Evolutionary conservation across 495 filamentous ascomycete genomes (phyloP).

Genomic region (Thermothielavioides terrestris): DNA sequence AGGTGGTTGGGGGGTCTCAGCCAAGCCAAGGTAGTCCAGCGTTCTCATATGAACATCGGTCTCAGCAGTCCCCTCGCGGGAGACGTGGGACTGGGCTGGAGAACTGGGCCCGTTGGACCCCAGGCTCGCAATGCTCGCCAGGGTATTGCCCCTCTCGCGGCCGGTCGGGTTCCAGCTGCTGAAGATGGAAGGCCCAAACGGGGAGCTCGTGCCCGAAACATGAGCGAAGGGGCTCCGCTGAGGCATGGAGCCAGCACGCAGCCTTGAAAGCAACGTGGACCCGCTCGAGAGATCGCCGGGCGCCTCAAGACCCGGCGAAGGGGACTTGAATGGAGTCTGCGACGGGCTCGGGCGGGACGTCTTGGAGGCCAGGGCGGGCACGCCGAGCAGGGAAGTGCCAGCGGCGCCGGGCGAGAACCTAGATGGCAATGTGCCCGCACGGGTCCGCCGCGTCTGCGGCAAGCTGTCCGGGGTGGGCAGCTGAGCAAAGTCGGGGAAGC

Average conservation of each 20-base stretch:
- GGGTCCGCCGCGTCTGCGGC: constrained; percentile 57
- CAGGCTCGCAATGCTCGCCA: constrained; percentile 67
- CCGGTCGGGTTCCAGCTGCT: constrained; percentile 68
- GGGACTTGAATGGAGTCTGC: constrained; percentile 78
- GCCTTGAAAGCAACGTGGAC: constrained; percentile 69
- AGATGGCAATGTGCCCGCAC: constrained; percentile 95
- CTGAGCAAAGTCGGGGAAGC: constrained; percentile 82
- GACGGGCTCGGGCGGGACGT: constrained; percentile 84
- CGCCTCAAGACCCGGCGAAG: constrained; percentile 63
- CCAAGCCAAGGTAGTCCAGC: constrained; percentile 89
- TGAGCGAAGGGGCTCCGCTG: constrained; percentile 68
- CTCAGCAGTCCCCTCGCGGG: constrained; percentile 75
- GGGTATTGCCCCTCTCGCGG: constrained; percentile 71
- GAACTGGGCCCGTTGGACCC: constrained; percentile 80
- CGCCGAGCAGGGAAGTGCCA: constrained; percentile 48
- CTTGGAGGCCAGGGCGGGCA: constrained; percentile 63
- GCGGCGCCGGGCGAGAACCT: constrained; percentile 69
- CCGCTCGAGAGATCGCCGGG: constrained; percentile 44
- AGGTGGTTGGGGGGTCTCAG: constrained; percentile 82
- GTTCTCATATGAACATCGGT: constrained; percentile 82
- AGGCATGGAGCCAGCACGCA: constrained; percentile 92
- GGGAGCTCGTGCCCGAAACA: constrained; percentile 42
- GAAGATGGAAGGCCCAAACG: constrained; percentile 85
- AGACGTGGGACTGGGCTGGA: constrained; percentile 82
- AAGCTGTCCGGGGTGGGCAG: constrained; percentile 47